Conservation (phyloP, 2,329 filamentous ascomycete species). For the Taxawa tesnikishii region DNA sequence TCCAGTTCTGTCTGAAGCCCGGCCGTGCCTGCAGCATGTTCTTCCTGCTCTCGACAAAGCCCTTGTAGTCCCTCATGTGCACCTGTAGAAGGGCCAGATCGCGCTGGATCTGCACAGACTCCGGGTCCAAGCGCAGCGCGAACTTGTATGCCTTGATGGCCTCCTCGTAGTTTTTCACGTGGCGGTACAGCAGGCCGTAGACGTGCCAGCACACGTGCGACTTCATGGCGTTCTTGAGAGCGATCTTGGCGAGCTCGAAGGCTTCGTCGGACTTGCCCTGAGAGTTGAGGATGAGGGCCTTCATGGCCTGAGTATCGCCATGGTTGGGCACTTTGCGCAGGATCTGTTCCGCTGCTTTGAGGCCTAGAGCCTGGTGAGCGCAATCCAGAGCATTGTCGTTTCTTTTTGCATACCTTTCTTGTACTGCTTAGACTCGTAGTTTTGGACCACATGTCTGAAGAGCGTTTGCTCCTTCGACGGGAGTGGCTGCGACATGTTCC, state of each 20-base stretch:
- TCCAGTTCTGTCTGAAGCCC: constrained; percentile 85
- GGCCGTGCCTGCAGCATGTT: constrained; percentile 80
- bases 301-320: constrained; percentile 98
- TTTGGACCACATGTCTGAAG: constrained; percentile 87
- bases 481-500: constrained; percentile 39
- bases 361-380: constrained; percentile 39
- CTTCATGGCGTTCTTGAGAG: constrained; percentile 93
- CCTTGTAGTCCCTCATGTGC: constrained; percentile 91
- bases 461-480: constrained; percentile 83
- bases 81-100: constrained; percentile 88
- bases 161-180: constrained; percentile 96
- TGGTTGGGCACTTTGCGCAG: constrained; percentile 89
- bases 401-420: constrained; percentile 57
- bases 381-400: constrained; percentile 1
- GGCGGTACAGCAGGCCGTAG: constrained; percentile 85
- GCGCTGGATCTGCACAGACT: constrained; percentile 83
- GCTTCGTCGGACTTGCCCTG: constrained; percentile 89
- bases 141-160: constrained; percentile 99
- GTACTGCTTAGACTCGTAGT: constrained; percentile 98
- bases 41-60: constrained; percentile 80
- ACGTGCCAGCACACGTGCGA: constrained; percentile 99
- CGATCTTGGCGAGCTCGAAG: constrained; percentile 83
- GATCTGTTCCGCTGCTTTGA: constrained; percentile 94
- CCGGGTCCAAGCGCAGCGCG: constrained; percentile 84
- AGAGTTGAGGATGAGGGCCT: constrained; percentile 88